Evolutionary conservation across 805 yeast species (phyloP).

Genomic region (Brettanomyces sp.): DNA sequence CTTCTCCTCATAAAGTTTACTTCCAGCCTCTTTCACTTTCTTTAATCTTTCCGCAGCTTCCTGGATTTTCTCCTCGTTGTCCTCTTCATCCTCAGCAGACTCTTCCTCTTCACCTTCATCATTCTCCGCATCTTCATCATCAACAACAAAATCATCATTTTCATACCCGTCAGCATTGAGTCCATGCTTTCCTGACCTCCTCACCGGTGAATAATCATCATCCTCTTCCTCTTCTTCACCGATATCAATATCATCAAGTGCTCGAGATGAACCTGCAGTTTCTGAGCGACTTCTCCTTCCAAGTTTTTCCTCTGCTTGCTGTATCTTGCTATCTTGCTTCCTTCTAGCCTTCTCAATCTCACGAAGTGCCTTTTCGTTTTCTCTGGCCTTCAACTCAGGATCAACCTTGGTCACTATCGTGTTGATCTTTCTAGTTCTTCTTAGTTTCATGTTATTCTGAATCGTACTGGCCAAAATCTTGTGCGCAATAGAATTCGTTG

Average conservation of each 20-base stretch:
- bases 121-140: slow-evolving; percentile 25
- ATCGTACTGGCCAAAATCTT: slow-evolving; percentile 67
- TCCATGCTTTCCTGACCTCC: slow-evolving; percentile 8
- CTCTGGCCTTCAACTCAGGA: slow-evolving; percentile 60
- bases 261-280: slow-evolving; percentile 19
- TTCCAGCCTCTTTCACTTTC: slow-evolving; percentile 47
- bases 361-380: slow-evolving; percentile 57
- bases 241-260: slow-evolving; percentile 35
- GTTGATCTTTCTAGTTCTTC: slow-evolving; percentile 38
- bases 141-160: slow-evolving; percentile 27
- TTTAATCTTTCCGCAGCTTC: slow-evolving; percentile 52
- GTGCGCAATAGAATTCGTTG: slow-evolving; percentile 81
- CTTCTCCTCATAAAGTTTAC: slow-evolving; percentile 38
- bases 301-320: slow-evolving; percentile 48
- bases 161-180: slow-evolving; percentile 19
- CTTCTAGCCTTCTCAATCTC: slow-evolving; percentile 57
- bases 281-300: slow-evolving; percentile 33
- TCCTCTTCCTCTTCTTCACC: slow-evolving; percentile 28
- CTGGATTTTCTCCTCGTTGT: slow-evolving; percentile 32
- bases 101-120: slow-evolving; percentile 4
- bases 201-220: slow-evolving; percentile 11
- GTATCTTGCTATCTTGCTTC: slow-evolving; percentile 43
- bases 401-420: slow-evolving; percentile 48
- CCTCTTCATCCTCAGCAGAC: slow-evolving; percentile 15
- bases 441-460: slow-evolving; percentile 34